A percentile compares a stretch with the other conserved stretches of the same genome.
Evolutionary conservation across 73 alveolate species (phyloP).

Genomic region (Paraurostyla sp.): DNA sequence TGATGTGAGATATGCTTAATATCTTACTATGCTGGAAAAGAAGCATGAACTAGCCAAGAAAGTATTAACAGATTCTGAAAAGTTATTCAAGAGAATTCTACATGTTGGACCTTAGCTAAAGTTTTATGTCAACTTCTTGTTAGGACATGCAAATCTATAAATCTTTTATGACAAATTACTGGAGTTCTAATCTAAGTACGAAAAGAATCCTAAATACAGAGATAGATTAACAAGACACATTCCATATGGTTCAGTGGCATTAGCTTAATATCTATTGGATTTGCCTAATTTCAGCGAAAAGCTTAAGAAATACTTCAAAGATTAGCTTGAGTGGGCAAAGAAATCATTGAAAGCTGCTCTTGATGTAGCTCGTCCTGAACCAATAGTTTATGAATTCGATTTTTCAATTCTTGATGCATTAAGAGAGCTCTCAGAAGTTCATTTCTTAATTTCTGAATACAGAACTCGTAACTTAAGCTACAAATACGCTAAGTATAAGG

Average conservation of each 20-base stretch:
- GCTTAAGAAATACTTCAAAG: constrained; percentile 50
- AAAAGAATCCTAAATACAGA: constrained; percentile 9
- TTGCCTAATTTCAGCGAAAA: constrained; percentile 65
- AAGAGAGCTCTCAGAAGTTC: constrained; percentile 39
- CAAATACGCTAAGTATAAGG: constrained; percentile 55
- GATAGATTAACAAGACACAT: constrained; percentile 51
- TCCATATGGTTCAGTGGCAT: constrained; percentile 66
- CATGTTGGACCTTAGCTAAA: constrained; percentile 56
- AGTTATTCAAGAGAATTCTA: constrained; percentile 41
- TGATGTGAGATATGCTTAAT: constrained; percentile 62
- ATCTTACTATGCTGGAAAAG: constrained; percentile 43
- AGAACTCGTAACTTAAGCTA: constrained; percentile 35
- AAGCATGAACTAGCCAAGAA: constrained; percentile 52
- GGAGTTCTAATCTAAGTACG: constrained; percentile 43
- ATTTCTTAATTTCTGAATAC: constrained; percentile 60
- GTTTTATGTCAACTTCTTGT: constrained; percentile 50
- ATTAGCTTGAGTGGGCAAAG: constrained; percentile 60
- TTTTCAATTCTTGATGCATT: constrained; percentile 62
- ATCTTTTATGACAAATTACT: constrained; percentile 50
- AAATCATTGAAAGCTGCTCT: constrained; percentile 17
- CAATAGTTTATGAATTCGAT: constrained; percentile 66
- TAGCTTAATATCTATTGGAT: constrained; percentile 22
- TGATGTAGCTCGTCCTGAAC: constrained; percentile 57
- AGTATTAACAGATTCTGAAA: constrained; percentile 47
- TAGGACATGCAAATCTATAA: constrained; percentile 50